Evolutionary conservation across 2,329 filamentous ascomycete species (phyloP).

Genomic region (Helotiales sp.): DNA sequence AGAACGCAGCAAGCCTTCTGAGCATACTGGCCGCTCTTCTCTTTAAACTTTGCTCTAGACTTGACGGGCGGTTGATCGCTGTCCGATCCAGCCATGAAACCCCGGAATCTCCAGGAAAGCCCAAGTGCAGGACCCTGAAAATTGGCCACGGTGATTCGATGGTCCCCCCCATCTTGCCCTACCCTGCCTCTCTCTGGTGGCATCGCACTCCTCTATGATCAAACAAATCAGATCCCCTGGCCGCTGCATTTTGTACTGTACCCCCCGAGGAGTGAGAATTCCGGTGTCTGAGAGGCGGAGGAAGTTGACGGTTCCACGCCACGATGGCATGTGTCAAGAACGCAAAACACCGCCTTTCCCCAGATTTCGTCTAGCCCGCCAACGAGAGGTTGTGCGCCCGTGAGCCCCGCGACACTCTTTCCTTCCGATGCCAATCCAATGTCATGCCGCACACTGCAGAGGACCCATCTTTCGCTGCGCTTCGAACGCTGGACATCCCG

Average conservation of each 20-base stretch:
- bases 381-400: conserved; percentile 4
- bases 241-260: neutral
- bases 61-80: neutral
- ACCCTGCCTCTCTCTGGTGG: neutral
- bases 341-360: too few relatives aligned
- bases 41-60: neutral
- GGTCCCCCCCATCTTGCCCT: neutral
- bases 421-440: neutral
- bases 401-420: neutral
- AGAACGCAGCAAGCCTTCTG: neutral
- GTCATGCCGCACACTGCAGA: neutral
- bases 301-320: too few relatives aligned
- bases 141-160: neutral
- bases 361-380: conserved; percentile 16
- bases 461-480: conserved; percentile 4
- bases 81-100: conserved; percentile 1
- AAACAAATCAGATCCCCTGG: neutral
- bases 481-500: neutral
- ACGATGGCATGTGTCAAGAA: neutral
- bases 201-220: neutral
- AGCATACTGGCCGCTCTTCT: neutral
- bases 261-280: too few relatives aligned
- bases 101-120: neutral
- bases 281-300: too few relatives aligned
- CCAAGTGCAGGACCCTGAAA: neutral